Base-by-base conservation (phyloP, 176 grass and related monocot genomes). In the Oryza meridionalis region DNA sequence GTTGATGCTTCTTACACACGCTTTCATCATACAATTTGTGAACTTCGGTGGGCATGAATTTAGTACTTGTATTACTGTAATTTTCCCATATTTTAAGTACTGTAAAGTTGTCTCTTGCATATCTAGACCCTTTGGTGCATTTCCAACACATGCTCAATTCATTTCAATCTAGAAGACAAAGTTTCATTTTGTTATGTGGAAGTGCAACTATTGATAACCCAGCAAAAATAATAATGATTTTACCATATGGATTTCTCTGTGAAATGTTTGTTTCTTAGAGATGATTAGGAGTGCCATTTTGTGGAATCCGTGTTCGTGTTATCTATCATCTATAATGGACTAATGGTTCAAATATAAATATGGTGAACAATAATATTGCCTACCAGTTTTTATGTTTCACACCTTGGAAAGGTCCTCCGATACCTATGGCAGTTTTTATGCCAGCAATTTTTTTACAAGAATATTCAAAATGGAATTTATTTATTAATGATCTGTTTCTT, bases 401-500 rank as follows among this genome's bases (percentile, higher is more conserved):
- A 70, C 67, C 59, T 27, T 6, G 65, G 6, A 55, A 51, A 17
- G 15, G 37, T 58, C 10, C 21, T 16, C 25, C 46, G 46, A n/a
- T 13, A 6, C 33, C 19, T n/a, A 63, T 63, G 42, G 37, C 11
- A 15, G 24, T 77, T 77, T 72, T 81, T 76, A 29, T 89, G 43
- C 15, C 67, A 62, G 69, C 21, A 63, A 78, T 29, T 63, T 80
- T 84, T 58, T 21, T 19, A 1, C 80, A 19, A 2, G 1, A 17
- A n/a, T 40, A 85, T 77, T 80, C 16, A 55, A 42, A 78, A 72
- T 16, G 9, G 0, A 31, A 53, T 81, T 86, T 24, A 46, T 32
- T 80, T 53, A 53, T 74, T 86, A 58, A 76, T 76, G 27, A 27
- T 21, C 58, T 59, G 62, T 81, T 70, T 89, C 69, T 59, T 73